A percentile compares a stretch with the other conserved stretches of the same genome.
These are phyloP conservation scores for Tagetes patula DNA, from an alignment of 129 eudicot genomes.

Conservation along the genomic window DNA sequence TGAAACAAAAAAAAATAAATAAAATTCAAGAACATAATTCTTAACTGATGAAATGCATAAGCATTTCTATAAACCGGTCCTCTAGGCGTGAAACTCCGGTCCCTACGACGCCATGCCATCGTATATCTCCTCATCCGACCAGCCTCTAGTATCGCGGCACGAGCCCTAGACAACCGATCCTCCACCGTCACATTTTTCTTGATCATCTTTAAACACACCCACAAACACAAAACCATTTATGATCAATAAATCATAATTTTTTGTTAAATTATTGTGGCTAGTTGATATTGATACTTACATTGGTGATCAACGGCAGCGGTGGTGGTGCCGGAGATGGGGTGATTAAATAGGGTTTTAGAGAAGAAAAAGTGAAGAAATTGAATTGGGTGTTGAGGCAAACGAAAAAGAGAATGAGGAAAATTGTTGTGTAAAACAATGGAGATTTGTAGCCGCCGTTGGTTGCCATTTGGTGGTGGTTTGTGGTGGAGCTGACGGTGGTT, in stretches of 20 bases:
- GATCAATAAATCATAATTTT: neutral
- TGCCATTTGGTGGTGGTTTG: slow-evolving; percentile 27
- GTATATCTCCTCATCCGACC: slow-evolving; percentile 25
- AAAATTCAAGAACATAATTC: slow-evolving; percentile 1
- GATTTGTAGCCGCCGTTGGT: slow-evolving; percentile 27
- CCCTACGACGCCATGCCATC: slow-evolving; percentile 18
- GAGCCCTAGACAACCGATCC: slow-evolving; percentile 55
- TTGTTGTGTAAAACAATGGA: slow-evolving; percentile 30
- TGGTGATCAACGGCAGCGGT: slow-evolving; percentile 17
- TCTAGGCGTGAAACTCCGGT: slow-evolving; percentile 44
- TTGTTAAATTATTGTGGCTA: neutral
- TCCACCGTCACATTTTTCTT: slow-evolving; percentile 34
- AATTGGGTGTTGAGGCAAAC: slow-evolving; percentile 45
- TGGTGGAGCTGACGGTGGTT: slow-evolving; percentile 8
- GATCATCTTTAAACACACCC: slow-evolving; percentile 18
- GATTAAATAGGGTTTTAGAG: slow-evolving; percentile 21
- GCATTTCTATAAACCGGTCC: slow-evolving; percentile 65
- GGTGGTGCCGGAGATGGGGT: slow-evolving; percentile 23
- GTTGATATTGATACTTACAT: slow-evolving; percentile 25
- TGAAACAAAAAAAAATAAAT: neutral
- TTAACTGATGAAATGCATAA: slow-evolving; percentile 67
- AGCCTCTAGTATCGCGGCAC: slow-evolving; percentile 63
- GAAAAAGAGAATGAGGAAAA: slow-evolving; percentile 42
- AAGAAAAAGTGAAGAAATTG: slow-evolving; percentile 34
- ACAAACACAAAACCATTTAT: neutral